phyloP scores from a whole-genome alignment of 2,329 filamentous ascomycete species.

The Aschersonia sp. region DNA sequence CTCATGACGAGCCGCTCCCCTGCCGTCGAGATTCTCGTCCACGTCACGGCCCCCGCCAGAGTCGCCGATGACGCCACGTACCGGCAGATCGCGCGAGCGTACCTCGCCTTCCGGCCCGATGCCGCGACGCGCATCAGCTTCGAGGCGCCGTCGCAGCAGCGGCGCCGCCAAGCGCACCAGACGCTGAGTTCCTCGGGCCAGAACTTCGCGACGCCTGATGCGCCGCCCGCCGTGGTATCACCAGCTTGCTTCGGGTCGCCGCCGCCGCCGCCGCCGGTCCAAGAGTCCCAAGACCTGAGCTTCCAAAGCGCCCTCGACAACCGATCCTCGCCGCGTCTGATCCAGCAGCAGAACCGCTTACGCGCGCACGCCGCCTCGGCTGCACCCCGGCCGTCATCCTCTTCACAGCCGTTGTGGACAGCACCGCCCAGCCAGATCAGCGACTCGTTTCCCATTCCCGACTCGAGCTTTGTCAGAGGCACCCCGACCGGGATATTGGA shows the following conservation, averaged over 20 bases:
- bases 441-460: conserved; percentile 35
- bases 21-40: conserved; percentile 38
- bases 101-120: conserved; percentile 30
- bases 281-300: conserved; percentile 25
- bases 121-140: neutral
- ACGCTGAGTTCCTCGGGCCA: conserved; percentile 3
- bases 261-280: no score
- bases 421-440: conserved; percentile 34
- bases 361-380: neutral
- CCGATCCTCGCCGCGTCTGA: conserved; percentile 15
- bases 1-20: conserved; percentile 12
- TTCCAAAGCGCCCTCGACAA: conserved; percentile 31
- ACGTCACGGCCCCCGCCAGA: conserved; percentile 36
- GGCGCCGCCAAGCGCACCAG: neutral
- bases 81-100: conserved; percentile 32
- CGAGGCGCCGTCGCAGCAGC: neutral
- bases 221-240: conserved; percentile 1
- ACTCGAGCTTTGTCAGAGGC: conserved; percentile 10
- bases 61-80: conserved; percentile 32
- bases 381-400: neutral
- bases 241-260: no score
- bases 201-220: conserved; percentile 4
- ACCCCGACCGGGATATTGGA: conserved; percentile 37
- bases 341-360: conserved; percentile 5
- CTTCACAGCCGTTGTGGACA: conserved; percentile 21